phyloP scores from a whole-genome alignment of 2,329 filamentous ascomycete genomes.

The Talaromyces pinophilus region DNA sequence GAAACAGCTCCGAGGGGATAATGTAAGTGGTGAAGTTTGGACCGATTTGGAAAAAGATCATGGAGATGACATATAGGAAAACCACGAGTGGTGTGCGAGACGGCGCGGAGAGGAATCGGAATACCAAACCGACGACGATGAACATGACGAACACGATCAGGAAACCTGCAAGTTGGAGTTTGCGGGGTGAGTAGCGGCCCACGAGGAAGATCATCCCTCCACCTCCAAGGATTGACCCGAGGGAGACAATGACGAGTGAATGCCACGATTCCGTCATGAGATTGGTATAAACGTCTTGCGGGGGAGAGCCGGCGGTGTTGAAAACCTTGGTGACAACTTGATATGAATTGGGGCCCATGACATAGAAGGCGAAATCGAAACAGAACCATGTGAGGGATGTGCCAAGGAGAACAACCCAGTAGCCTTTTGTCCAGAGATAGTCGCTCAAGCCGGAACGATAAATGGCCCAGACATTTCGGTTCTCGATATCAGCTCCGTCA shows the following conservation, averaged over 20 bases:
- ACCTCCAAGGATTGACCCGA: constrained; percentile 25
- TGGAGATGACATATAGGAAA: constrained; percentile 30
- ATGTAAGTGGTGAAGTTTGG: constrained; percentile 64
- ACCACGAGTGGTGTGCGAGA: constrained; percentile 18
- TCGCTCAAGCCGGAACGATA: constrained; percentile 23
- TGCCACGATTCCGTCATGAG: constrained; percentile 24
- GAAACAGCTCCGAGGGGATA: constrained; percentile 63
- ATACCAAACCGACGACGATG: constrained; percentile 16
- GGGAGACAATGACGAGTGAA: constrained; percentile 26
- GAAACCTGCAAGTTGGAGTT: constrained; percentile 18
- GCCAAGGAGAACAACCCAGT: constrained; percentile 25
- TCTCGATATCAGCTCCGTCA: neutral
- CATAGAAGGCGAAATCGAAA: constrained; percentile 28
- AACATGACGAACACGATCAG: constrained; percentile 20
- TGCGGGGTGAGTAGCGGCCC: constrained; percentile 24
- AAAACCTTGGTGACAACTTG: constrained; percentile 25
- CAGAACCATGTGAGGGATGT: constrained; percentile 26
- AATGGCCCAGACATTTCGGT: constrained; percentile 21
- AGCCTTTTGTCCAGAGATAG: constrained; percentile 25
- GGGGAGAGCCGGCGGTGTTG: constrained; percentile 15
- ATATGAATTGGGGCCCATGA: constrained; percentile 25
- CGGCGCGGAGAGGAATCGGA: constrained; percentile 30
- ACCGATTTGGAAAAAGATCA: constrained; percentile 37
- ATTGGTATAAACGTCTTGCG: constrained; percentile 22
- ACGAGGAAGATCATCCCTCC: constrained; percentile 26